Conservation (phyloP, 345 rosid species). For the Rhizophora apiculata region DNA sequence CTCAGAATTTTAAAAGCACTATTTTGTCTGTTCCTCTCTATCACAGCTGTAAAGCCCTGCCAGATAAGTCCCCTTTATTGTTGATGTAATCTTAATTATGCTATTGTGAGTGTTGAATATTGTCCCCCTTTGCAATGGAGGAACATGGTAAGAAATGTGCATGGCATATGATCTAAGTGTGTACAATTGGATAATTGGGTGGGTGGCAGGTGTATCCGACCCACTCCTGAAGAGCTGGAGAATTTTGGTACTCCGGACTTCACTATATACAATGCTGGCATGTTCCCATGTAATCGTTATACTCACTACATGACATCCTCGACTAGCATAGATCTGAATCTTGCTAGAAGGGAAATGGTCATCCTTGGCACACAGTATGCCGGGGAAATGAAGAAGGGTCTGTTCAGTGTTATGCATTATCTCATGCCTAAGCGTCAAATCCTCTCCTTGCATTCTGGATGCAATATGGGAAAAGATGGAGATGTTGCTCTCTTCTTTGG, state of each 20-base stretch:
- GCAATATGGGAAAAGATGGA: conserved; percentile 98
- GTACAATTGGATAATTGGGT: conserved; percentile 58
- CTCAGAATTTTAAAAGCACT: neutral
- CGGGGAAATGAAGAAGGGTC: conserved; percentile 99
- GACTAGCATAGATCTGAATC: conserved; percentile 92
- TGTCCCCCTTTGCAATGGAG: conserved; percentile 23
- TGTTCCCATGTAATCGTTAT: conserved; percentile 97
- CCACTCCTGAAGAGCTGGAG: conserved; percentile 97
- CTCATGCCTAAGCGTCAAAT: conserved; percentile 98
- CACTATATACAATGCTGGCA: conserved; percentile 98
- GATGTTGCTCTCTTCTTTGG: conserved; percentile 99
- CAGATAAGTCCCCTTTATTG: conserved; percentile 36
- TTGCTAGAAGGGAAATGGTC: conserved; percentile 95
- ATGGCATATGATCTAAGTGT: conserved; percentile 42
- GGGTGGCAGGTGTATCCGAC: conserved; percentile 98
- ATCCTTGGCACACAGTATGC: conserved; percentile 98
- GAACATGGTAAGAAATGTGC: conserved; percentile 24
- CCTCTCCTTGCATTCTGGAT: conserved; percentile 94
- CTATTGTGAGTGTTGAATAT: conserved; percentile 16
- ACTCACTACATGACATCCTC: conserved; percentile 99
- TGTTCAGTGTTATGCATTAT: conserved; percentile 97
- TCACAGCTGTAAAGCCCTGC: conserved; percentile 11
- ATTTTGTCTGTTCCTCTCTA: conserved; percentile 11
- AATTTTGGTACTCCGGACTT: conserved; percentile 96
- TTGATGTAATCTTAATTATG: conserved; percentile 28